phyloP scores from a whole-genome alignment of 192 early-diverging fungal species.

The Obelidium mucronatum region DNA sequence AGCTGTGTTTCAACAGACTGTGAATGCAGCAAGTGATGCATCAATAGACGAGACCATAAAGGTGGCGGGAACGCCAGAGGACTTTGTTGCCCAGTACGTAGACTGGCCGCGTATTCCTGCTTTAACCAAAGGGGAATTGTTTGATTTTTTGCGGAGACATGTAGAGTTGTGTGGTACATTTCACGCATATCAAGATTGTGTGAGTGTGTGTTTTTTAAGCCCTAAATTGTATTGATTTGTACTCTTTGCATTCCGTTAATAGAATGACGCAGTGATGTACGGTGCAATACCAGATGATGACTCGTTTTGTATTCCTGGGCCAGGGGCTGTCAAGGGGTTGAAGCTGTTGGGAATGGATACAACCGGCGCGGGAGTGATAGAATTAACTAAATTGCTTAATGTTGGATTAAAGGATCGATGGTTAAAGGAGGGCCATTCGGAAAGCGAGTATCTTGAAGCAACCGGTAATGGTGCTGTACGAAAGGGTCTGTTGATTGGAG shows the following conservation, averaged over 20 bases:
- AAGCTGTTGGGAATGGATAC: not conserved
- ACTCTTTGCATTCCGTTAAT: not conserved
- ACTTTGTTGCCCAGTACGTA: too few species aligned
- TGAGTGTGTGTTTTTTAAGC: not conserved
- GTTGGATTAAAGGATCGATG: too few species aligned
- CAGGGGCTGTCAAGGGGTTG: not conserved
- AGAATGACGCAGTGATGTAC: conserved; percentile 27
- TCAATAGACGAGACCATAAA: too few species aligned
- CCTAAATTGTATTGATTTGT: not conserved
- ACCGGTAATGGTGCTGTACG: not conserved
- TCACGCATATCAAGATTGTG: conserved; percentile 18
- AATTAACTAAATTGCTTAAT: not conserved
- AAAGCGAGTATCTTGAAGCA: not conserved
- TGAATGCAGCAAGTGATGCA: too few species aligned
- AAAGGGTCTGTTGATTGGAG: too few species aligned
- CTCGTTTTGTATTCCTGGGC: not conserved
- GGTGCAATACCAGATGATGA: conserved; percentile 10
- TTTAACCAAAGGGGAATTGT: too few species aligned
- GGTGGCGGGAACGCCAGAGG: too few species aligned
- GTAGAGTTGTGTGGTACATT: too few species aligned
- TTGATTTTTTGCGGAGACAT: too few species aligned
- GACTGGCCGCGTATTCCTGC: too few species aligned
- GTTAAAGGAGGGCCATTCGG: not conserved
- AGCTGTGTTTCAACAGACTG: too few species aligned
- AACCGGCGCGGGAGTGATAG: not conserved